Percentiles rank a stretch among this genome's conserved stretches.
phyloP scores from a whole-genome alignment of 345 rosid species.

The Conringia planisiliqua region DNA sequence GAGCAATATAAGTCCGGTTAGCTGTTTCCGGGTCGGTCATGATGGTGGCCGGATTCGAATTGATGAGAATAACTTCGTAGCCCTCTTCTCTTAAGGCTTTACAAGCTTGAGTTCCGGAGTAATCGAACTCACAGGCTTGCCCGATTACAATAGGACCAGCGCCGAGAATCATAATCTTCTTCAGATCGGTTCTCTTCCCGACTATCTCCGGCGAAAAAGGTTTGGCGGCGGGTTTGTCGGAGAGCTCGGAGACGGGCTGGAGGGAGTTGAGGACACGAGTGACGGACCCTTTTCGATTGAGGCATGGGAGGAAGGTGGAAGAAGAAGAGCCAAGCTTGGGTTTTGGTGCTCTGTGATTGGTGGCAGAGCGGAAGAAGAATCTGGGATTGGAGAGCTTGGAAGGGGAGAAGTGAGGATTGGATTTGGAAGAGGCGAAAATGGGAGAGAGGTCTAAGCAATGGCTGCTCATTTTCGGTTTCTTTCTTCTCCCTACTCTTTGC shows the following conservation, averaged over 20 bases:
- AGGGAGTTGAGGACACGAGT: slow-evolving; percentile 9
- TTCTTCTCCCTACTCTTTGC: not conserved
- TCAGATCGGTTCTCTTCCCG: slow-evolving; percentile 76
- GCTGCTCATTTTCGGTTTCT: slow-evolving; percentile 30
- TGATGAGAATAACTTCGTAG: slow-evolving; percentile 73
- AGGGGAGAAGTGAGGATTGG: slow-evolving; percentile 20
- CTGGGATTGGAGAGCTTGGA: slow-evolving; percentile 12
- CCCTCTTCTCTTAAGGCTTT: slow-evolving; percentile 92
- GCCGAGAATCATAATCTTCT: slow-evolving; percentile 88
- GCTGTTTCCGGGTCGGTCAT: slow-evolving; percentile 99
- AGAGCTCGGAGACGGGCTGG: slow-evolving; percentile 13
- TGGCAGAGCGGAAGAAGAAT: slow-evolving; percentile 25
- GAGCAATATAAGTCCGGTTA: slow-evolving; percentile 76
- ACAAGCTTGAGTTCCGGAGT: slow-evolving; percentile 96
- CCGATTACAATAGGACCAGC: slow-evolving; percentile 99
- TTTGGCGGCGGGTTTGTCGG: not conserved
- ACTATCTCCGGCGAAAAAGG: slow-evolving; percentile 10
- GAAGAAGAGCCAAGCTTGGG: not conserved
- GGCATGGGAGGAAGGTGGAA: slow-evolving; percentile 31
- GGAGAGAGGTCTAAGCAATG: slow-evolving; percentile 35
- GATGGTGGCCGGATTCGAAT: slow-evolving; percentile 96
- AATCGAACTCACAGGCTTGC: slow-evolving; percentile 97
- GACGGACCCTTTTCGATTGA: slow-evolving; percentile 10
- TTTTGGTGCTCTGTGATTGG: slow-evolving; percentile 15
- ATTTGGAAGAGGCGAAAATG: slow-evolving; percentile 25